A percentile compares a stretch with the other conserved stretches of the same genome.
Conservation (phyloP, 768 basidiomycete species). For the Crepidotus variabilis region DNA sequence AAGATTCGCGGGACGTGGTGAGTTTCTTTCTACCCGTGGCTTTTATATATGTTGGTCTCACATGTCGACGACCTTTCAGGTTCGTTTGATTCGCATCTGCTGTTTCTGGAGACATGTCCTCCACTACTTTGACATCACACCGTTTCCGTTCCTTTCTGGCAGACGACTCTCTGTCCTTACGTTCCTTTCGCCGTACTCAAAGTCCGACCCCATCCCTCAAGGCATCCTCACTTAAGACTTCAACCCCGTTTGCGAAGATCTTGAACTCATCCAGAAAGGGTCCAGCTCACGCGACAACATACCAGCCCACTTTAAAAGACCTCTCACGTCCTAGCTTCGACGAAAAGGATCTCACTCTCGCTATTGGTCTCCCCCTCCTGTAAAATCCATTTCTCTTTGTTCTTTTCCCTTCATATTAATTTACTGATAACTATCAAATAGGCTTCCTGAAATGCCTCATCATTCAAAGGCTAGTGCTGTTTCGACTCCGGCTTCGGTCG, state of each 20-base stretch:
- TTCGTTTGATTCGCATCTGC: not conserved
- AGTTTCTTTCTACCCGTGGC: not conserved
- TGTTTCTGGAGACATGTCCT: slow-evolving; percentile 1
- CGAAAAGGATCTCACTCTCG: not conserved
- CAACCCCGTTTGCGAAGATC: slow-evolving; percentile 14
- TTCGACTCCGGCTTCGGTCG: not conserved
- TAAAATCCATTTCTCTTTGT: not conserved
- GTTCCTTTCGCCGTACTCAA: slow-evolving; percentile 17
- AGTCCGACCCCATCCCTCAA: slow-evolving; percentile 19
- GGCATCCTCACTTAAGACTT: slow-evolving; percentile 20
- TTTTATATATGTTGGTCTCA: slow-evolving; percentile 2
- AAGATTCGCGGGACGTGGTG: not conserved
- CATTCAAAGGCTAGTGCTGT: not conserved
- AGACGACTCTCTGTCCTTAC: slow-evolving; percentile 18
- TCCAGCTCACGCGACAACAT: slow-evolving; percentile 7
- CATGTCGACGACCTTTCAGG: slow-evolving; percentile 5
- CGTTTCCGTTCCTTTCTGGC: slow-evolving; percentile 5
- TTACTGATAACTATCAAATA: not conserved
- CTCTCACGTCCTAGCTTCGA: slow-evolving; percentile 2
- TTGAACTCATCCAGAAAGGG: slow-evolving; percentile 4
- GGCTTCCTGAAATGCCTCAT: not conserved
- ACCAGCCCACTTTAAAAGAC: slow-evolving; percentile 5
- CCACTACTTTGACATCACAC: slow-evolving; percentile 5
- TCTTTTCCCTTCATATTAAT: not conserved
- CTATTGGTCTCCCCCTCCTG: slow-evolving; percentile 8